phyloP scores from a whole-genome alignment of 2,329 filamentous ascomycete species.

The Verticillium dahliae region DNA sequence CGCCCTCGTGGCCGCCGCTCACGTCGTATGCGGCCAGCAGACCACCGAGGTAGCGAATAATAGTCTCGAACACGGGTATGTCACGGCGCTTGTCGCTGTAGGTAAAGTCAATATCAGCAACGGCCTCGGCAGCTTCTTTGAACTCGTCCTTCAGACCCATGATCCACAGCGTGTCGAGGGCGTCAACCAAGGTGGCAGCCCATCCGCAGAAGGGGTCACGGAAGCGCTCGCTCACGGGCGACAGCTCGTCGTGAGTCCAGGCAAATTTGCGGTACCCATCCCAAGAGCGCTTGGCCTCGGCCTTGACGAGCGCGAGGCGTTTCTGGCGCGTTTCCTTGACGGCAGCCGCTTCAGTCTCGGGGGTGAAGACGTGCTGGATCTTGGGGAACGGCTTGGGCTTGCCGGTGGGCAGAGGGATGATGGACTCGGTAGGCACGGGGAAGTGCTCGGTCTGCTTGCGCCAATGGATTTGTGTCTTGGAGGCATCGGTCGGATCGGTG shows the following conservation, averaged over 20 bases:
- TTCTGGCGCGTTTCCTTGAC: constrained; percentile 53
- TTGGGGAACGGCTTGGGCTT: constrained; percentile 63
- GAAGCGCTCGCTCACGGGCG: constrained; percentile 59
- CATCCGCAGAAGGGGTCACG: constrained; percentile 86
- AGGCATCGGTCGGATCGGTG: constrained; percentile 15
- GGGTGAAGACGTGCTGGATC: constrained; percentile 68
- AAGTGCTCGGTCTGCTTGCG: constrained; percentile 67
- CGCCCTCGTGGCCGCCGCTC: constrained; percentile 50
- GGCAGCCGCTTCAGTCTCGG: constrained; percentile 50
- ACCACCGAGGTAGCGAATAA: constrained; percentile 85
- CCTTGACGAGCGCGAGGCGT: constrained; percentile 61
- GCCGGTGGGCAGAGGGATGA: constrained; percentile 71
- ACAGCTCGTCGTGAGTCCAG: constrained; percentile 82
- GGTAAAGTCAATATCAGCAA: constrained; percentile 77
- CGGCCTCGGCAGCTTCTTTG: constrained; percentile 64
- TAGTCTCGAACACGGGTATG: constrained; percentile 90
- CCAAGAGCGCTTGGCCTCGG: constrained; percentile 75
- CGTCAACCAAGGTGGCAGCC: constrained; percentile 82
- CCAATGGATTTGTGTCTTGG: constrained; percentile 58
- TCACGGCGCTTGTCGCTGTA: constrained; percentile 52
- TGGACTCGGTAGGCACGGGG: constrained; percentile 62
- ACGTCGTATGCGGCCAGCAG: constrained; percentile 83
- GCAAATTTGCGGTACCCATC: constrained; percentile 71
- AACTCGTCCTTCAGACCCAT: constrained; percentile 77
- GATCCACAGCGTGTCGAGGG: constrained; percentile 80